These are phyloP conservation scores for Paralagenidium karlingii DNA, from an alignment of 352 stramenopile genomes.

Conservation along the genomic window DNA sequence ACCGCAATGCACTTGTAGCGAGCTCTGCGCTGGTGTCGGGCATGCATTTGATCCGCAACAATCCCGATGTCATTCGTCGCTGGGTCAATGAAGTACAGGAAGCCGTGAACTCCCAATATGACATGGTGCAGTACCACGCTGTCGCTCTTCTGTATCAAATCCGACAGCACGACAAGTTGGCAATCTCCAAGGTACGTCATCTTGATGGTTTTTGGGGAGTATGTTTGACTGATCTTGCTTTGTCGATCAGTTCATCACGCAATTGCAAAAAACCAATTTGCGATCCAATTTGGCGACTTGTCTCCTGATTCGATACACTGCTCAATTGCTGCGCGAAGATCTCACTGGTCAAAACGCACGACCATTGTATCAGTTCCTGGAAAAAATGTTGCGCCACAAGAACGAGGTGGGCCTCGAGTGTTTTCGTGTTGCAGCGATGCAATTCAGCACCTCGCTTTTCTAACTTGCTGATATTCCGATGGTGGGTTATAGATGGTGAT, in stretches of 20 bases:
- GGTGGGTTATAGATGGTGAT: conserved; percentile 91
- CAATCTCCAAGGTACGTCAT: conserved; percentile 86
- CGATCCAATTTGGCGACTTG: conserved; percentile 92
- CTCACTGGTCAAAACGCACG: conserved; percentile 65
- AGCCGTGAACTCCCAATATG: conserved; percentile 88
- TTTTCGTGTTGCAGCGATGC: not conserved
- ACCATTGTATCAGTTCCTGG: conserved; percentile 84
- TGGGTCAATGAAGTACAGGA: conserved; percentile 98
- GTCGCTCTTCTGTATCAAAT: conserved; percentile 98
- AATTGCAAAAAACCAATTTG: conserved; percentile 90
- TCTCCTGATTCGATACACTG: conserved; percentile 96
- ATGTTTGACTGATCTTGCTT: not conserved
- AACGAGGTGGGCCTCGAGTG: conserved; percentile 44
- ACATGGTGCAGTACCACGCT: conserved; percentile 99
- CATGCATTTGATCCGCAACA: conserved; percentile 90
- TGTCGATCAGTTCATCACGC: conserved; percentile 44
- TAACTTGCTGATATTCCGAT: not conserved
- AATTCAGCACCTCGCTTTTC: not conserved
- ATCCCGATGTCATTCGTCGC: conserved; percentile 84
- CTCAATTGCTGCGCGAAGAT: conserved; percentile 82
- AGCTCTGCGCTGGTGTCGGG: conserved; percentile 95
- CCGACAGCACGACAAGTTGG: conserved; percentile 96
- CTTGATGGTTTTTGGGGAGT: not conserved
- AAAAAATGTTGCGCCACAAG: conserved; percentile 95
- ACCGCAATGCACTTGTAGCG: conserved; percentile 94